These are phyloP conservation scores for Fusarium illudens DNA, from an alignment of 2,329 filamentous ascomycete genomes.

Conservation along the genomic window DNA sequence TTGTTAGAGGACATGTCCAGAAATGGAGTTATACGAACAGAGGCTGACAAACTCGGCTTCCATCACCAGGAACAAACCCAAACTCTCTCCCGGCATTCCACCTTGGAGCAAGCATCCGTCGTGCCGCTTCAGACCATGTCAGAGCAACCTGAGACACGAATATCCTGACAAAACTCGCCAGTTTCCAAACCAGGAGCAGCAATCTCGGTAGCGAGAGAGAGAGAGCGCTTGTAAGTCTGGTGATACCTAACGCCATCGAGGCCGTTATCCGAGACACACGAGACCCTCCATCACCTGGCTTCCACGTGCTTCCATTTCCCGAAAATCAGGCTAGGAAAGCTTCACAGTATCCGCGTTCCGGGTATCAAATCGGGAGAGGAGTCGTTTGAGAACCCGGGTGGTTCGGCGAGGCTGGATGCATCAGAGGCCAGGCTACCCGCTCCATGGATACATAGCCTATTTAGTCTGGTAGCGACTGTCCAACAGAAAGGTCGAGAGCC, in stretches of 20 bases:
- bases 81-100: slow-evolving; percentile 6
- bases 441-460: neutral
- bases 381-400: neutral
- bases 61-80: neutral
- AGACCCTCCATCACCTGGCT: slow-evolving; percentile 7
- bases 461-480: neutral
- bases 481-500: neutral
- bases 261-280: slow-evolving; percentile 28
- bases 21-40: neutral
- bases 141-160: neutral
- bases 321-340: slow-evolving; percentile 43
- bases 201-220: slow-evolving; percentile 29
- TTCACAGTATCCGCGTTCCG: slow-evolving; percentile 40
- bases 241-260: slow-evolving; percentile 31
- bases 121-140: slow-evolving; percentile 10
- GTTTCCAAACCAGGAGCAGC: slow-evolving; percentile 17
- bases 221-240: slow-evolving; percentile 27
- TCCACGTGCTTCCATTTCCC: slow-evolving; percentile 42
- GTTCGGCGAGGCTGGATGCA: neutral
- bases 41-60: neutral
- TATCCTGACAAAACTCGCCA: slow-evolving; percentile 2
- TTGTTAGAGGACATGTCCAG: neutral
- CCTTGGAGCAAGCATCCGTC: slow-evolving; percentile 14
- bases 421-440: neutral
- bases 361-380: neutral